Percentiles rank a stretch among this genome's conserved stretches.
These are phyloP conservation scores for Sarcodon sp. DNA, from an alignment of 768 basidiomycete genomes.

Conservation along the genomic window DNA sequence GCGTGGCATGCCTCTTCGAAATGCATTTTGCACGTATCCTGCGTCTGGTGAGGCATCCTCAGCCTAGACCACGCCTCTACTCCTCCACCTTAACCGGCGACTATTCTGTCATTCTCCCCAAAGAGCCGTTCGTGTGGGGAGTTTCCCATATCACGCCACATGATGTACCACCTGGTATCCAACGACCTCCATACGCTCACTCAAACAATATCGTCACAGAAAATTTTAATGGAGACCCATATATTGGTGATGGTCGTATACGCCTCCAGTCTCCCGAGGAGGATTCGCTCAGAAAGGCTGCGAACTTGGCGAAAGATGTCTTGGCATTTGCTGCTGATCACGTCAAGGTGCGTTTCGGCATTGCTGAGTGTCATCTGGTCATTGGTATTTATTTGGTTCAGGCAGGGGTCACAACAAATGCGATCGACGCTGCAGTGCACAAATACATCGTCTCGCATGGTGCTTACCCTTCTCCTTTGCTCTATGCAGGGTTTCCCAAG, in stretches of 20 bases:
- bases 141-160: conserved; percentile 47
- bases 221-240: neutral
- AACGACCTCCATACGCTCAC: conserved; percentile 41
- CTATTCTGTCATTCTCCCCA: conserved; percentile 51
- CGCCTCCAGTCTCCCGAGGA: conserved; percentile 6
- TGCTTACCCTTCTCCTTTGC: conserved; percentile 83
- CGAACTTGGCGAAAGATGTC: conserved; percentile 9
- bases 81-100: conserved; percentile 16
- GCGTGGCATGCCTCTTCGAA: too few species aligned
- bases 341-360: conserved; percentile 8
- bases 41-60: too few species aligned
- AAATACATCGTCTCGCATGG: conserved; percentile 49
- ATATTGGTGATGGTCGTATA: conserved; percentile 1
- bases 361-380: neutral
- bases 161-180: conserved; percentile 41
- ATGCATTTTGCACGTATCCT: too few species aligned
- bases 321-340: conserved; percentile 10
- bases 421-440: conserved; percentile 63
- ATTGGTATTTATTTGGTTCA: conserved; percentile 12
- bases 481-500: conserved; percentile 62
- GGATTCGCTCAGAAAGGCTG: conserved; percentile 8
- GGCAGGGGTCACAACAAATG: conserved; percentile 63
- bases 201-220: conserved; percentile 3
- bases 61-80: too few species aligned
- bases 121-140: conserved; percentile 53